phyloP scores from a whole-genome alignment of 2,329 filamentous ascomycete species.

The Chrysoporthe austroafricana region DNA sequence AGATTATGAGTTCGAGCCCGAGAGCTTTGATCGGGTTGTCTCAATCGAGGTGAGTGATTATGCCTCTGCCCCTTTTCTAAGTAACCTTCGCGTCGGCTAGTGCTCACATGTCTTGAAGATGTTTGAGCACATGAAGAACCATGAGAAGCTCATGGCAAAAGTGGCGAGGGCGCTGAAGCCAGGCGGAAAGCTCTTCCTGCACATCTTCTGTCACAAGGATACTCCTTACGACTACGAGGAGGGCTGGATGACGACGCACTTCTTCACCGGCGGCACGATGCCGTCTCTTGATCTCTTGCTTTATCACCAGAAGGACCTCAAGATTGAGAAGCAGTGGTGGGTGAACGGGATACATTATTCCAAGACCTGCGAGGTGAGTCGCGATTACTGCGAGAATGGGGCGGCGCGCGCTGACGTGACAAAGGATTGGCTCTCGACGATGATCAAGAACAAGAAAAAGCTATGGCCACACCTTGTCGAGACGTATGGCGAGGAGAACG shows the following conservation, averaged over 20 bases:
- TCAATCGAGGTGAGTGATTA: slow-evolving; percentile 57
- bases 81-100: not conserved
- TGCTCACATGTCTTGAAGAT: slow-evolving; percentile 46
- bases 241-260: slow-evolving; percentile 75
- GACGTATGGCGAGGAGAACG: slow-evolving; percentile 66
- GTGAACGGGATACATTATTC: slow-evolving; percentile 70
- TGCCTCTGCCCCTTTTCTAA: slow-evolving; percentile 9
- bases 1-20: slow-evolving; percentile 64
- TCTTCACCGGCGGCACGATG: slow-evolving; percentile 77
- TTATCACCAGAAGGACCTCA: slow-evolving; percentile 68
- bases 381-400: no score
- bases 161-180: slow-evolving; percentile 62
- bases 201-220: slow-evolving; percentile 67
- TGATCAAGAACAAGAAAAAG: slow-evolving; percentile 60
- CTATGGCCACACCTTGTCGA: slow-evolving; percentile 68
- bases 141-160: slow-evolving; percentile 68
- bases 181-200: slow-evolving; percentile 69
- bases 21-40: slow-evolving; percentile 66
- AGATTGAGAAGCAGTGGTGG: slow-evolving; percentile 69
- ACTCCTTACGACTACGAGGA: slow-evolving; percentile 73
- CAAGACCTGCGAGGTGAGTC: slow-evolving; percentile 66
- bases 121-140: slow-evolving; percentile 80
- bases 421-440: slow-evolving; percentile 65
- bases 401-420: not conserved
- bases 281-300: slow-evolving; percentile 67